Conservation (phyloP, 139 green algal species). For the Nannochloris sp. region DNA sequence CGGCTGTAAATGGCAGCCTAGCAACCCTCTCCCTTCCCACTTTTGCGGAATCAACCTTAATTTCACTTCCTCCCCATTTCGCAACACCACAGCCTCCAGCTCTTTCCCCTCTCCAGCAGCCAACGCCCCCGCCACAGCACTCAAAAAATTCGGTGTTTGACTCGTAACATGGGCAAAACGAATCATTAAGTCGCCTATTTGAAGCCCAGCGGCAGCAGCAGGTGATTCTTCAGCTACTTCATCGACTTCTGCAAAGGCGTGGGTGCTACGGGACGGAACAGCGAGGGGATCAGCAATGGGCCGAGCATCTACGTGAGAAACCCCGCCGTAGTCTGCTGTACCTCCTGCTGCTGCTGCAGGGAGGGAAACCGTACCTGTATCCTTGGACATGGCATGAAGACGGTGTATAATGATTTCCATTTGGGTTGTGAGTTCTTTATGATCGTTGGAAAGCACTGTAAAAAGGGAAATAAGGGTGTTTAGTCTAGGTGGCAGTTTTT, state of each 20-base stretch:
- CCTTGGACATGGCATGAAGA: slow-evolving; percentile 39
- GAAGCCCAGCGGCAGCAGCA: slow-evolving; percentile 51
- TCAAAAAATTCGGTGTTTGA: slow-evolving; percentile 17
- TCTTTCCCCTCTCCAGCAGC: slow-evolving; percentile 27
- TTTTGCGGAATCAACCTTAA: slow-evolving; percentile 49
- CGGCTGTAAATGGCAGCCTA: slow-evolving; percentile 52
- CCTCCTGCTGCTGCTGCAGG: not conserved
- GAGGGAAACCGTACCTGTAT: slow-evolving; percentile 1
- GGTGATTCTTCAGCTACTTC: slow-evolving; percentile 56
- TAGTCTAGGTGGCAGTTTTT: too few species aligned
- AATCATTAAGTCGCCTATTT: slow-evolving; percentile 53
- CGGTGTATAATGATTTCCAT: slow-evolving; percentile 53
- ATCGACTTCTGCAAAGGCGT: slow-evolving; percentile 73
- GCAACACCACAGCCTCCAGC: slow-evolving; percentile 51
- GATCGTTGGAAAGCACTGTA: slow-evolving; percentile 71
- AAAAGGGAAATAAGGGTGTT: not conserved
- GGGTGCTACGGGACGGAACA: not conserved
- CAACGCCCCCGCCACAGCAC: slow-evolving; percentile 26
- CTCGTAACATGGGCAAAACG: slow-evolving; percentile 38
- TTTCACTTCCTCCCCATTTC: slow-evolving; percentile 26
- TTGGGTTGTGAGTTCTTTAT: slow-evolving; percentile 52
- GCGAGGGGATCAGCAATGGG: not conserved
- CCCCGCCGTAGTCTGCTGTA: not conserved
- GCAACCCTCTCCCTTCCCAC: slow-evolving; percentile 62
- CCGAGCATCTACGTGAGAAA: not conserved